These are phyloP conservation scores for Diaporthe capsici DNA, from an alignment of 2,329 filamentous ascomycete genomes.

Conservation along the genomic window DNA sequence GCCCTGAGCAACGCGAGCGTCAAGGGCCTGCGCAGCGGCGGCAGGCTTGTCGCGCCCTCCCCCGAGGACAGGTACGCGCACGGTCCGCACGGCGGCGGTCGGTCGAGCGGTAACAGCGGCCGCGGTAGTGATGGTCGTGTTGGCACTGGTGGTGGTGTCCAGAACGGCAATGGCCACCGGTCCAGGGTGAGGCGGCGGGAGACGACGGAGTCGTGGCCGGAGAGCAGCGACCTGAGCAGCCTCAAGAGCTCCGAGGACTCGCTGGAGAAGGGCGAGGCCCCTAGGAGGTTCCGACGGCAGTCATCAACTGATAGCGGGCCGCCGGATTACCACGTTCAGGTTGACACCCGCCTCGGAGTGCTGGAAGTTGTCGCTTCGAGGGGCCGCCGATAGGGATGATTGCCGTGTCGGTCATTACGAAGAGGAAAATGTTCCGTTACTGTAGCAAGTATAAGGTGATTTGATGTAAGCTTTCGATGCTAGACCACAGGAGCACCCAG, in stretches of 20 bases:
- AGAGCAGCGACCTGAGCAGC: slow-evolving; percentile 38
- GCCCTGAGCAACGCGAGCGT: slow-evolving; percentile 67
- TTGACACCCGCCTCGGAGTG: slow-evolving; percentile 35
- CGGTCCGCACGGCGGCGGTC: not conserved
- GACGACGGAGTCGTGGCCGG: slow-evolving; percentile 36
- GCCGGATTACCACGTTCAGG: slow-evolving; percentile 36
- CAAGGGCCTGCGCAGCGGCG: slow-evolving; percentile 64
- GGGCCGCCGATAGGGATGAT: not conserved
- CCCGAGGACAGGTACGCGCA: slow-evolving; percentile 35
- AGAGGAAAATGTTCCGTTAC: not conserved
- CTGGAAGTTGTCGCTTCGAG: slow-evolving; percentile 31
- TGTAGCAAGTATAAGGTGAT: not conserved
- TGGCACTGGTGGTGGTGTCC: not conserved
- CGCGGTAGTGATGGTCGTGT: not conserved
- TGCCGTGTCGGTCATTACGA: not conserved
- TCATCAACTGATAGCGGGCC: slow-evolving; percentile 22
- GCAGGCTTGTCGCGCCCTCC: slow-evolving; percentile 57
- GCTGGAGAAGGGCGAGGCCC: slow-evolving; percentile 44
- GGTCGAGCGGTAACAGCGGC: slow-evolving; percentile 1
- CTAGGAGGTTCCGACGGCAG: slow-evolving; percentile 7
- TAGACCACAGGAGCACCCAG: not conserved
- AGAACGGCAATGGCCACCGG: not conserved
- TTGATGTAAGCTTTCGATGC: not conserved
- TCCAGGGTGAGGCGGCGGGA: not conserved
- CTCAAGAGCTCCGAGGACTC: slow-evolving; percentile 42